phyloP scores from a whole-genome alignment of 805 yeast genomes.

The Lipomyces chichibuensis region DNA sequence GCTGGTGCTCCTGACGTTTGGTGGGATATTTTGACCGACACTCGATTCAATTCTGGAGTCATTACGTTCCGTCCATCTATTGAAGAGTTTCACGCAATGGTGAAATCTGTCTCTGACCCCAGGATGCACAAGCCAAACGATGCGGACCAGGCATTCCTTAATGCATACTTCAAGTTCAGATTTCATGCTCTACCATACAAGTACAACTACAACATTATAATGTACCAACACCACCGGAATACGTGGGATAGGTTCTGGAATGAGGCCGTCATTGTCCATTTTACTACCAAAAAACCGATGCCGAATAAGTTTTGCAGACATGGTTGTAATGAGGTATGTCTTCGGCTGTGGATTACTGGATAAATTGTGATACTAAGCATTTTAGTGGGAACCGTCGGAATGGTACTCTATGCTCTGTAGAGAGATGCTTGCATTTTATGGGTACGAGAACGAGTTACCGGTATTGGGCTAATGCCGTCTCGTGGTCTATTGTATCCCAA shows the following conservation, averaged over 20 bases:
- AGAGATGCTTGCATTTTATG: constrained; percentile 38
- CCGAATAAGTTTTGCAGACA: constrained; percentile 26
- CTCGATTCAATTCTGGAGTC: constrained; percentile 38
- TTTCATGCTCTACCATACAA: constrained; percentile 37
- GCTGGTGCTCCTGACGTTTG: constrained; percentile 41
- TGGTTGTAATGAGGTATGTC: constrained; percentile 32
- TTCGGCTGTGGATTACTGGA: not conserved
- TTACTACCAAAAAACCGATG: constrained; percentile 37
- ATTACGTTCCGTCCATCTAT: constrained; percentile 38
- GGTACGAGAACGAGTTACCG: constrained; percentile 34
- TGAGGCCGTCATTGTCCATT: constrained; percentile 39
- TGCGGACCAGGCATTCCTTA: constrained; percentile 39
- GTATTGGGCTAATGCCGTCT: constrained; percentile 27
- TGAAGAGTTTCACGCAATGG: constrained; percentile 38
- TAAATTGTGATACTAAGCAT: not conserved
- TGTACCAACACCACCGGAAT: constrained; percentile 34
- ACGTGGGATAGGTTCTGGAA: constrained; percentile 39
- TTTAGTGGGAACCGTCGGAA: constrained; percentile 36
- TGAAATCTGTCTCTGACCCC: constrained; percentile 38
- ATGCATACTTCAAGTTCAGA: constrained; percentile 35
- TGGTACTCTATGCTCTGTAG: constrained; percentile 38
- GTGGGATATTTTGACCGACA: constrained; percentile 38
- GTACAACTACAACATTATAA: constrained; percentile 38
- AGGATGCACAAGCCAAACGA: constrained; percentile 39
- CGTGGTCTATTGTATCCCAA: not conserved